A percentile compares a stretch with the other conserved stretches of the same genome.
These are phyloP conservation scores for Juncus effusus DNA, from an alignment of 176 grass and related monocot species.

Conservation along the genomic window DNA sequence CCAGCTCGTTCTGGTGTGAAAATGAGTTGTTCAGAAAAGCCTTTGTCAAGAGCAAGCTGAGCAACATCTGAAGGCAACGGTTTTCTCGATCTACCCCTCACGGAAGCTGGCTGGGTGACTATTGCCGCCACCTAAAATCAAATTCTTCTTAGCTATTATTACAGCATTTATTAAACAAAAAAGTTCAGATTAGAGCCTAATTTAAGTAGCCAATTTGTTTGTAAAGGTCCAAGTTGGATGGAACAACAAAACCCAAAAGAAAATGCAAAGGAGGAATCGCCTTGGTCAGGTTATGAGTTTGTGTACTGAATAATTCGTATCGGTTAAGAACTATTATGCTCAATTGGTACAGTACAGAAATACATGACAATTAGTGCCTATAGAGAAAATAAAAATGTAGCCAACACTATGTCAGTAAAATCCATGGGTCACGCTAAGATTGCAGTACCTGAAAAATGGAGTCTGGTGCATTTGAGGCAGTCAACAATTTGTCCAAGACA, in stretches of 20 bases:
- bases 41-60: slow-evolving; percentile 54
- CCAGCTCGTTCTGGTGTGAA: slow-evolving; percentile 61
- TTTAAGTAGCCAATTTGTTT: too few relatives aligned
- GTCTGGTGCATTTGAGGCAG: slow-evolving; percentile 41
- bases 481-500: slow-evolving; percentile 57
- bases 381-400: background rate
- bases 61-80: slow-evolving; percentile 65
- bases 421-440: background rate
- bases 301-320: too few relatives aligned
- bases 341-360: too few relatives aligned
- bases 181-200: background rate
- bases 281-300: too few relatives aligned
- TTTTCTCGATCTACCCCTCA: slow-evolving; percentile 65
- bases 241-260: too few relatives aligned
- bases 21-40: slow-evolving; percentile 64
- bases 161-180: background rate
- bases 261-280: too few relatives aligned
- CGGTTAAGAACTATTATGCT: too few relatives aligned
- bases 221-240: too few relatives aligned
- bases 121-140: slow-evolving; percentile 51
- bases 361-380: background rate
- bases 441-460: slow-evolving; percentile 45
- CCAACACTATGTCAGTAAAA: background rate
- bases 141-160: slow-evolving; percentile 18
- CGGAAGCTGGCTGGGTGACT: slow-evolving; percentile 67